Evolutionary conservation across 345 rosid species (phyloP), one percentile per base, ranked within the genome.

Genomic region (Lepidium aucheri): DNA sequence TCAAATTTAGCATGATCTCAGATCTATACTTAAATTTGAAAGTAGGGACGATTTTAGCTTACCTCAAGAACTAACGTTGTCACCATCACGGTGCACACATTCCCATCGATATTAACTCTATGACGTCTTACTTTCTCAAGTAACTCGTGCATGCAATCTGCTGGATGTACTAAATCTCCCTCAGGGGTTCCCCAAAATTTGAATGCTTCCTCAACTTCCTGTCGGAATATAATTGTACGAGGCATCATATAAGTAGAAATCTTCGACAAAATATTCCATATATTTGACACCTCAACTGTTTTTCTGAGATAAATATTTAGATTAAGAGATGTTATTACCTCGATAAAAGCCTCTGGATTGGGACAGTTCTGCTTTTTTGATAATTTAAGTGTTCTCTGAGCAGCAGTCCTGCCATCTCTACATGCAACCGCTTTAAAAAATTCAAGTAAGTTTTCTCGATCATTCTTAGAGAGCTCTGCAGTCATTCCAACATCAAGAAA

Each of bases 401-500:
- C 96, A 65, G 94, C 97, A 73, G 88, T 84, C 20, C 83, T 83
- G 53, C 98, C 98, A 83, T 92, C 98, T 46, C 95, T 80, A 45
- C 70, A 75, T 4, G 98, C 96, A 74, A 92, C 88, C 38, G 96
- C 86, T 82, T 89, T 89, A 72, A 92, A 92, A 61, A 92, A 89
- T 0, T 85, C 92, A 66, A 92, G 60, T 52, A 92, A 78, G 72
- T 92, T 92, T 57, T 83, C 78, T 47, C 91, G 70, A 60, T 92
- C 98, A 44, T 78, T 81, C 80, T 82, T 83, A 44, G 96, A 81
- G 56, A 92, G 96, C 69, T 92, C 98, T 8, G 98, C 98, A 36
- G 96, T 92, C 98, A 92, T 92, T 69, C 98, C 98, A 33, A 92
- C 98, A 76, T 92, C 98, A 65, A 92, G 95, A 82, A 92, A 92